These are phyloP conservation scores for Acorus calamus DNA, from an alignment of 106 monocot species.

Conservation along the genomic window DNA sequence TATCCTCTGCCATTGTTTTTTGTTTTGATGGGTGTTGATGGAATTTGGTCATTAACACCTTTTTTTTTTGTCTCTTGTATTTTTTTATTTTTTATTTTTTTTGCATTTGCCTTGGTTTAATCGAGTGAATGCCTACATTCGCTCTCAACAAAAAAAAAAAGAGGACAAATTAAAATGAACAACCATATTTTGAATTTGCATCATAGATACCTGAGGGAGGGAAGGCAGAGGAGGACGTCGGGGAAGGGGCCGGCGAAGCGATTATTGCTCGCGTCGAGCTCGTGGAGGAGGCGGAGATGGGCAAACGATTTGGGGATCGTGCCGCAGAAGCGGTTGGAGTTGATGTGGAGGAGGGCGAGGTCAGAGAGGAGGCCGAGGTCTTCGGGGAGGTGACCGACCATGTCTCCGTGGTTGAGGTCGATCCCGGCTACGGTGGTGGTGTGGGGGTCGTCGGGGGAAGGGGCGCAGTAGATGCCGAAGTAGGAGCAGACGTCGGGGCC, in stretches of 20 bases:
- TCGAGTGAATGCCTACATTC: no score
- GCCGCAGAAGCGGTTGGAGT: slow-evolving; percentile 18
- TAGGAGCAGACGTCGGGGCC: slow-evolving; percentile 52
- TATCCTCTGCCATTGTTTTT: no score
- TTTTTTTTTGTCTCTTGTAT: no score
- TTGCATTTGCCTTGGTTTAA: no score
- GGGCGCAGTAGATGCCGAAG: slow-evolving; percentile 45
- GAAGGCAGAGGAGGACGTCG: slow-evolving; percentile 18
- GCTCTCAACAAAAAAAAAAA: no score
- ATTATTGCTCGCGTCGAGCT: slow-evolving; percentile 42
- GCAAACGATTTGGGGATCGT: neutral
- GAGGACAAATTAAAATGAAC: no score
- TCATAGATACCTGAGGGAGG: slow-evolving; percentile 5
- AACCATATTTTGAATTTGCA: no score
- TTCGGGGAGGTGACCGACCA: slow-evolving; percentile 25
- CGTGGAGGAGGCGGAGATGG: slow-evolving; percentile 9
- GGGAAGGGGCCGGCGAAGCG: slow-evolving; percentile 31
- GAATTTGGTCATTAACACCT: no score
- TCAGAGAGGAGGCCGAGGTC: slow-evolving; percentile 2
- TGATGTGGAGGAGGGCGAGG: slow-evolving; percentile 14
- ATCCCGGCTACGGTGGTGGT: slow-evolving; percentile 29
- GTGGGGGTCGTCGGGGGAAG: slow-evolving; percentile 29
- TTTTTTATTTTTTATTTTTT: no score
- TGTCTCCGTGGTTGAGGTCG: slow-evolving; percentile 30
- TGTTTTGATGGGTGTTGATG: no score